phyloP scores from a whole-genome alignment of 805 yeast species.

The Yarrowia porcina region DNA sequence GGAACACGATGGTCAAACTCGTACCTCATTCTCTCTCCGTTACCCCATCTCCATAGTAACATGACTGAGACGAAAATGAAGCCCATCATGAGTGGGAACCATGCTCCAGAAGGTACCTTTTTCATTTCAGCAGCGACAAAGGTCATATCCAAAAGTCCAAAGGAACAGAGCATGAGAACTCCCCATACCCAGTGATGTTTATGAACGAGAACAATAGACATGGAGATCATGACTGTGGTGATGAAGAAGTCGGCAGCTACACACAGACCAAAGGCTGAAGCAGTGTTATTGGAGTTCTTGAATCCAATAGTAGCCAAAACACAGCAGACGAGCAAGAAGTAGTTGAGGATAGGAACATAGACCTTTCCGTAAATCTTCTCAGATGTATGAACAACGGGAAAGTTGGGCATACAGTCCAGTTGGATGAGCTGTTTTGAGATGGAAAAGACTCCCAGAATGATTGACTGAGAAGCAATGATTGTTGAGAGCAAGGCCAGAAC shows the following conservation, averaged over 20 bases:
- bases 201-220: slow-evolving; percentile 49
- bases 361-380: slow-evolving; percentile 48
- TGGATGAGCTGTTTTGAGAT: slow-evolving; percentile 52
- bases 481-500: slow-evolving; percentile 54
- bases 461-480: slow-evolving; percentile 59
- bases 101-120: slow-evolving; percentile 58
- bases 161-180: slow-evolving; percentile 40
- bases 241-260: slow-evolving; percentile 54
- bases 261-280: slow-evolving; percentile 60
- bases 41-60: slow-evolving; percentile 22
- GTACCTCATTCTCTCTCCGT: slow-evolving; percentile 4
- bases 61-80: slow-evolving; percentile 12
- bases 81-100: slow-evolving; percentile 49
- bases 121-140: slow-evolving; percentile 49
- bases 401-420: slow-evolving; percentile 53
- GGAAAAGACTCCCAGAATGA: slow-evolving; percentile 54
- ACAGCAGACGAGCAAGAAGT: slow-evolving; percentile 51
- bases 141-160: slow-evolving; percentile 48
- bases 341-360: slow-evolving; percentile 52
- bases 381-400: slow-evolving; percentile 48
- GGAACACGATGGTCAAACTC: slow-evolving; percentile 19
- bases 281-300: slow-evolving; percentile 40
- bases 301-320: slow-evolving; percentile 52
- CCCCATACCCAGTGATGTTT: slow-evolving; percentile 41
- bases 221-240: slow-evolving; percentile 47